Evolutionary conservation across 768 basidiomycete species (phyloP), one percentile per base, ranked within the genome.

Genomic region (Rhodocollybia butyracea): DNA sequence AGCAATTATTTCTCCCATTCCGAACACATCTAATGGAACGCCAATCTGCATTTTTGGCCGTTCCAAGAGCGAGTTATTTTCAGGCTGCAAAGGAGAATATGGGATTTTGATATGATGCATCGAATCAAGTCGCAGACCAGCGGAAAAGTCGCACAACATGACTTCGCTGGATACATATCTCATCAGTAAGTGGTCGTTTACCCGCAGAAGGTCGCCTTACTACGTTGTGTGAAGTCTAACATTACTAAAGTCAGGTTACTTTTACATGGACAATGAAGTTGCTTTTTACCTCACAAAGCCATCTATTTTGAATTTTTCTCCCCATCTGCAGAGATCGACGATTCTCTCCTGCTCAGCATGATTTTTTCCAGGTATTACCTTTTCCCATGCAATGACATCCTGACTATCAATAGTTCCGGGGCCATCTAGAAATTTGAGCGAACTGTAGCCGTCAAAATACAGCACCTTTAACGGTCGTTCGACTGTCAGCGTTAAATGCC

Each of bases 351-450:
- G 4, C 8, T 76, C 71, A 1, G 60, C 55, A 2, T 19, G 19
- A 11, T 3, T 40, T 48, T 57, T 58, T 7, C 64, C 65, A 2
- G 64, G 65, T 5, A 45, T 36, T 26, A 54, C 34, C 29, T 58
- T 45, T 3, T 68, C 68, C 71, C 72, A 73, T 0, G 58, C 32
- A 21, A 75, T 19, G 2, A 75, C 39, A 58, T 75, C 74, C 52
- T 75, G 73, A 0, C 64, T 59, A 39, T 75, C 74, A 61, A 72
- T 54, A 0, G 68, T 55, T 5, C 73, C 72, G 0, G 67, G 54
- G 2, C 73, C 72, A 17, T 58, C 57, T 1, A 27, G n/a, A 58
- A 71, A 59, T 48, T 72, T 72, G 1, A 63, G 63, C 22, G 68
- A 68, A 50, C 65, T 65, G 29, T 56, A 66, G 19, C 71, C 61